phyloP scores from a whole-genome alignment of 371 early-diverging fungal genomes.

The Rhizopus sp. region DNA sequence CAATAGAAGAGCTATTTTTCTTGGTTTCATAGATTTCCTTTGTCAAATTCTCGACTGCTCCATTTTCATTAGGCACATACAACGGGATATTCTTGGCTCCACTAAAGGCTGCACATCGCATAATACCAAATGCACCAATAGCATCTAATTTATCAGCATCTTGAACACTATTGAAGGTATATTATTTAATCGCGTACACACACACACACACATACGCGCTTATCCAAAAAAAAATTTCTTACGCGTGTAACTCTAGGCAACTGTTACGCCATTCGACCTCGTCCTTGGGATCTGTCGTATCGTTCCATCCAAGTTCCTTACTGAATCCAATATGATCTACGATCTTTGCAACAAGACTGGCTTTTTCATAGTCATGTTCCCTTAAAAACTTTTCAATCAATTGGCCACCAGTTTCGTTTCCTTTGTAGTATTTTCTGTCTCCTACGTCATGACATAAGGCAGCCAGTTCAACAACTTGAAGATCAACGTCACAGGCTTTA shows the following conservation, averaged over 20 bases:
- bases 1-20: conserved; percentile 54
- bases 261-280: conserved; percentile 52
- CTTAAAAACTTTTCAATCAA: conserved; percentile 51
- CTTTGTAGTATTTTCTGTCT: conserved; percentile 69
- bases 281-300: conserved; percentile 33
- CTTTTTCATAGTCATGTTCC: conserved; percentile 32
- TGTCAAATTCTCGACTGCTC: conserved; percentile 49
- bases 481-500: conserved; percentile 43
- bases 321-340: conserved; percentile 72
- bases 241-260: conserved; percentile 67
- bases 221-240: conserved; percentile 16
- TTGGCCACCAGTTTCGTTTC: conserved; percentile 43
- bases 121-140: conserved; percentile 78
- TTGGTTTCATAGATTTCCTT: conserved; percentile 58
- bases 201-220: no score
- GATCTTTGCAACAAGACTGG: conserved; percentile 56
- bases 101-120: conserved; percentile 76
- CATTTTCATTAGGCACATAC: conserved; percentile 53
- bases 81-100: conserved; percentile 66
- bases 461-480: conserved; percentile 67
- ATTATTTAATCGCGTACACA: no score
- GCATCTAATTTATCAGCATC: conserved; percentile 86
- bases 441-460: conserved; percentile 80
- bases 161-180: conserved; percentile 55
- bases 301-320: conserved; percentile 66